These are phyloP conservation scores for Tieghemiomyces parasiticus DNA, from an alignment of 192 early-diverging fungal genomes.

Conservation along the genomic window DNA sequence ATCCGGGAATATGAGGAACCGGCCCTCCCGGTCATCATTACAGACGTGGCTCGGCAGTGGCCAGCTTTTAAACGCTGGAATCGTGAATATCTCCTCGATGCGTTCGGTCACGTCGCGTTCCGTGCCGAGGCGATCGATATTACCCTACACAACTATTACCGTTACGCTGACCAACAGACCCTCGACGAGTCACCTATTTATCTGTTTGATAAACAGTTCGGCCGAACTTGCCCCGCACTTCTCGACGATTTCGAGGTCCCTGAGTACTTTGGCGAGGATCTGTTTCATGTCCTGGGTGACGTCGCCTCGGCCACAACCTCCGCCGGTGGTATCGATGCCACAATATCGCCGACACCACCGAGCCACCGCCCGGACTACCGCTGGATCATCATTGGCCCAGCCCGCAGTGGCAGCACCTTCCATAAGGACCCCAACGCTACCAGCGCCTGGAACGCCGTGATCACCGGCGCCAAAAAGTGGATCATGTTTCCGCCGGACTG, in stretches of 20 bases:
- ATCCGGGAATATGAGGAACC: conserved; percentile 30
- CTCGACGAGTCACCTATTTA: conserved; percentile 49
- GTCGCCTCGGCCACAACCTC: neutral
- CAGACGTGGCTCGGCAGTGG: conserved; percentile 43
- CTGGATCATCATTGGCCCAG: conserved; percentile 57
- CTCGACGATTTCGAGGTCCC: conserved; percentile 39
- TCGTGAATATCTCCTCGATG: conserved; percentile 27
- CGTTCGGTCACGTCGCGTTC: conserved; percentile 27
- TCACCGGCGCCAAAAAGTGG: conserved; percentile 55
- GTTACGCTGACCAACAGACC: conserved; percentile 24
- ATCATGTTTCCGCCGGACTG: conserved; percentile 50
- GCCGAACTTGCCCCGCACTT: conserved; percentile 25
- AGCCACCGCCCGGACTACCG: conserved; percentile 40
- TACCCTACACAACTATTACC: conserved; percentile 33
- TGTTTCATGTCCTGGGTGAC: conserved; percentile 38
- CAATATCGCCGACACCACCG: neutral
- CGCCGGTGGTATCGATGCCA: neutral
- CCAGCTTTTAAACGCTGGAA: conserved; percentile 42
- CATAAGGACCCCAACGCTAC: conserved; percentile 65
- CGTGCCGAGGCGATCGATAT: conserved; percentile 49
- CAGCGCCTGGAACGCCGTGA: conserved; percentile 57
- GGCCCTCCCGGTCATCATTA: conserved; percentile 43
- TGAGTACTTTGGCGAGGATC: conserved; percentile 43
- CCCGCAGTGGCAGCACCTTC: conserved; percentile 44
- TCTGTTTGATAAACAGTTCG: conserved; percentile 52